phyloP scores from a whole-genome alignment of 495 filamentous ascomycete genomes.

The Xylaria intraflava region DNA sequence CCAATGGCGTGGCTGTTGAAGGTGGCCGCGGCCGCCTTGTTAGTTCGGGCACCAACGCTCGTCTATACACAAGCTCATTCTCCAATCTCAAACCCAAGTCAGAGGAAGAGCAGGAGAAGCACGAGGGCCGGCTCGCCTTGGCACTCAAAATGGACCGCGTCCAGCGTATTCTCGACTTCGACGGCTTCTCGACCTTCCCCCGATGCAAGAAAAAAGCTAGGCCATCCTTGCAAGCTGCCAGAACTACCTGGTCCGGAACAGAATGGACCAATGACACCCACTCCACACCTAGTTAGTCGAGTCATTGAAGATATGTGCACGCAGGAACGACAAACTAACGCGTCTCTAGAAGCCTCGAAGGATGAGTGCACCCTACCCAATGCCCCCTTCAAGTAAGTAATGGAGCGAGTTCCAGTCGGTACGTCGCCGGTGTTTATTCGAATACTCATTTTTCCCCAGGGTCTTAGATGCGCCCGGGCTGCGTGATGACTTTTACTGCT shows the following conservation, averaged over 20 bases:
- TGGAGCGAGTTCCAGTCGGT: neutral
- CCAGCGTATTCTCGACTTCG: slow-evolving; percentile 51
- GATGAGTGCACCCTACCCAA: slow-evolving; percentile 47
- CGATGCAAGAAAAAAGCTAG: slow-evolving; percentile 16
- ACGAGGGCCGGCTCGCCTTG: slow-evolving; percentile 70
- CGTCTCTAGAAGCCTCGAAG: neutral
- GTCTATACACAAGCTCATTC: slow-evolving; percentile 66
- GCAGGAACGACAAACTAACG: slow-evolving; percentile 5
- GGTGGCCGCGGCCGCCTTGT: slow-evolving; percentile 57
- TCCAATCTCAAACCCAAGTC: slow-evolving; percentile 37
- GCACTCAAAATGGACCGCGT: slow-evolving; percentile 76
- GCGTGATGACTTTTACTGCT: slow-evolving; percentile 94
- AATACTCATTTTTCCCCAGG: slow-evolving; percentile 23
- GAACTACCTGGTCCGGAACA: slow-evolving; percentile 50
- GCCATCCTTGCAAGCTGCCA: slow-evolving; percentile 11
- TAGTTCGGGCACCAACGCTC: slow-evolving; percentile 66
- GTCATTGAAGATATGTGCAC: neutral
- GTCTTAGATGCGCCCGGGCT: slow-evolving; percentile 84
- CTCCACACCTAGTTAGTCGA: slow-evolving; percentile 43
- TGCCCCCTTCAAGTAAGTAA: slow-evolving; percentile 68
- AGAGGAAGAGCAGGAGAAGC: slow-evolving; percentile 50
- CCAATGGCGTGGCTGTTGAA: slow-evolving; percentile 46
- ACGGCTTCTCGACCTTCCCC: slow-evolving; percentile 28
- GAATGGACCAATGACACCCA: slow-evolving; percentile 50
- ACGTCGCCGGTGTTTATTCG: too few species aligned